Base-by-base conservation (phyloP, 257 asterid genomes). In the Nicotiana attenuata region DNA sequence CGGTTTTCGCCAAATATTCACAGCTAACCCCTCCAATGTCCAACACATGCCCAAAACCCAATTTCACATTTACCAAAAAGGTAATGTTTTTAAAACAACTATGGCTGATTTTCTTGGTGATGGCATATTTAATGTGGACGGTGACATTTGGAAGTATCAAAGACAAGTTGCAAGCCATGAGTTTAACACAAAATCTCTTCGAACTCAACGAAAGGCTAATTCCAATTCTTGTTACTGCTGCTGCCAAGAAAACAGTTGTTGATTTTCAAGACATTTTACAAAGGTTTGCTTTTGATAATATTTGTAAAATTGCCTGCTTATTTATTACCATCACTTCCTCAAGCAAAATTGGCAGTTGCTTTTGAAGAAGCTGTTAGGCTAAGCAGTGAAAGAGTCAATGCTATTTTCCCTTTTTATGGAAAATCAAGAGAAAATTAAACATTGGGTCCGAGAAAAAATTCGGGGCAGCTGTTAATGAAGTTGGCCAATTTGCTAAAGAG, bases 271-370 rank as follows among this genome's bases (percentile, higher is more conserved):
- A 92, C 52, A 31, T 91, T 11, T 81, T 93, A 5, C 94, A 93
- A 67, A 83, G 97, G 0, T 93, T 93, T 15, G 92, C 97, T 3
- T 93, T 93, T 28, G 97, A 93, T 38, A 93, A 93, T 71, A 77
- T 93, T 0, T 93, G 97, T 80, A 82, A 77, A 60, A 81, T 93
- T 50, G 93, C 97, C 97, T 1, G 91, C 76, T 0, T 92, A 87
- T 69, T 31, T 93, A 15, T 31, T 82, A 28, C 92, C 92, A 0
- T 81, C 89, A 19, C 79, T 89, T 24, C 93, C 96, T 10, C 81
- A 80, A 53, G 84, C 87, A 20, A 47, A 87, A 28, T 93, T 93
- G 45, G 89, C 93, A 0, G 81, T 59, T 1, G 92, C 85, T 14
- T 92, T 93, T 31, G 97, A 92, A 17, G 80, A 65, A 1, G 86